Percentiles rank a stretch among this genome's conserved stretches.
Conservation (phyloP, 345 rosid genomes). For the Laguncularia racemosa region DNA sequence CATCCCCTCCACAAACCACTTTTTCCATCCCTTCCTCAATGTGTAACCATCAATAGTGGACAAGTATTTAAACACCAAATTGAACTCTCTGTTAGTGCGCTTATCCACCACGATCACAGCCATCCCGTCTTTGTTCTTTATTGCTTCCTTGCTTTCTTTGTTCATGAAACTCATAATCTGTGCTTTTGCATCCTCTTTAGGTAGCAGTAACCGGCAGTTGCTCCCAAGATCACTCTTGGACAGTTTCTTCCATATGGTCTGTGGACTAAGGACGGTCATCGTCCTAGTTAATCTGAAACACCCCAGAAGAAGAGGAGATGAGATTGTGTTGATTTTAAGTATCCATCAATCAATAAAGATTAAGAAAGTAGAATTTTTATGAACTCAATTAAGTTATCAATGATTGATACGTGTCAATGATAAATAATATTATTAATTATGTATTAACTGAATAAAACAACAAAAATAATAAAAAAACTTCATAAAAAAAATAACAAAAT, state of each 20-base stretch:
- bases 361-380: no score
- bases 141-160: not conserved
- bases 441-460: no score
- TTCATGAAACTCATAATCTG: not conserved
- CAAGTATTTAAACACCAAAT: slow-evolving; percentile 6
- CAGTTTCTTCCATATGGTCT: slow-evolving; percentile 3
- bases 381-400: no score
- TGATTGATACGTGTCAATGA: no score
- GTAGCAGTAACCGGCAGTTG: not conserved
- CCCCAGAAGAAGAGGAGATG: no score
- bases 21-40: not conserved
- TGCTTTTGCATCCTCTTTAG: not conserved
- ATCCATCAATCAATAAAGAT: no score
- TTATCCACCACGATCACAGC: not conserved
- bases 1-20: slow-evolving; percentile 1
- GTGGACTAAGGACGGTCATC: no score
- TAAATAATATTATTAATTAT: no score
- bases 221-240: not conserved
- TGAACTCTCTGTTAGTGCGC: slow-evolving; percentile 1
- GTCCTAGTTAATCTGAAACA: no score
- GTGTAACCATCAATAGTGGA: not conserved
- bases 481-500: no score
- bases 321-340: no score
- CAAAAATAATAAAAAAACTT: no score
- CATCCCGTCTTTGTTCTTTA: not conserved